Conservation (phyloP, 768 basidiomycete genomes). For the Trametopsis cervina region DNA sequence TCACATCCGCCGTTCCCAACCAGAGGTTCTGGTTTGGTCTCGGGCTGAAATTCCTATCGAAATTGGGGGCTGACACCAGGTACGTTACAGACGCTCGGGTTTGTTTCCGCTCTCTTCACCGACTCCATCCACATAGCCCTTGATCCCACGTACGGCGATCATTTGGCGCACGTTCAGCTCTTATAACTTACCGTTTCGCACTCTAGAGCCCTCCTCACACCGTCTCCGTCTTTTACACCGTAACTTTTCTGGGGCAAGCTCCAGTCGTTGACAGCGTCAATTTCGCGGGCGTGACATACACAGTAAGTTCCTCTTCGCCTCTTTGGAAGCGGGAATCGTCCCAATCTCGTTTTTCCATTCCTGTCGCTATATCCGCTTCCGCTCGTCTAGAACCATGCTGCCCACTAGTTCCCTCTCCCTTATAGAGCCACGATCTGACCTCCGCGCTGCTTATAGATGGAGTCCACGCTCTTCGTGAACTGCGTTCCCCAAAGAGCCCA, state of each 20-base stretch:
- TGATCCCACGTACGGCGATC: not conserved
- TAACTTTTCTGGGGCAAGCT: not conserved
- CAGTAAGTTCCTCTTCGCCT: not conserved
- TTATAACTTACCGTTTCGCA: not conserved
- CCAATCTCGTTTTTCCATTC: not conserved
- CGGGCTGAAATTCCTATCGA: not conserved
- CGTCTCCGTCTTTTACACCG: no score
- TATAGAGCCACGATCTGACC: slow-evolving; percentile 2
- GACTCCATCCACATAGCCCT: not conserved
- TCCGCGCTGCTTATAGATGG: slow-evolving; percentile 2
- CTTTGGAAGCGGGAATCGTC: not conserved
- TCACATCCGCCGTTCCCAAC: not conserved
- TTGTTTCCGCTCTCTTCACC: not conserved
- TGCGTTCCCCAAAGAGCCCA: not conserved
- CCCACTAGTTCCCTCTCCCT: no score
- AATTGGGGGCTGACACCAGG: not conserved
- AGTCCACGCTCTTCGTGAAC: slow-evolving; percentile 1
- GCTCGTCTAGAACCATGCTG: not conserved
- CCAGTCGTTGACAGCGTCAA: not conserved
- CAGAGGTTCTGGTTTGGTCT: not conserved
- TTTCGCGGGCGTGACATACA: not conserved
- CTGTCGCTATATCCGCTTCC: not conserved
- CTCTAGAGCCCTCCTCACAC: slow-evolving; percentile 1
- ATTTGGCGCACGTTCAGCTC: not conserved
- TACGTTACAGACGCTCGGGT: not conserved